Conservation (phyloP, 495 filamentous ascomycete genomes). For the Aspergillus carlsbadensis region DNA sequence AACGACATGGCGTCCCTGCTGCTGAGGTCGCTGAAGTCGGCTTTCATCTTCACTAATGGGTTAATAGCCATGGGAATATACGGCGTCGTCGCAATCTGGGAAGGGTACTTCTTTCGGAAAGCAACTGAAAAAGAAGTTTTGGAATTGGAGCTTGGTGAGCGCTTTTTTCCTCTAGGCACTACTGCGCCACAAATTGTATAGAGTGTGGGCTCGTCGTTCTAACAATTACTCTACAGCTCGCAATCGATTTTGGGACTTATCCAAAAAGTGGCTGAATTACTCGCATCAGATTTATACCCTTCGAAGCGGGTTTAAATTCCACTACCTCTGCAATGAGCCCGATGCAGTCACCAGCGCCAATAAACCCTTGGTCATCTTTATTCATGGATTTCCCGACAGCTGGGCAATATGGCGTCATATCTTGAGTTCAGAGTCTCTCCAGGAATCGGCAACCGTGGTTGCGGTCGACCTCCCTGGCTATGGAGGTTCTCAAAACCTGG, state of each 20-base stretch:
- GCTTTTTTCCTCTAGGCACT: neutral
- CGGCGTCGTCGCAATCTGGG: conserved; percentile 18
- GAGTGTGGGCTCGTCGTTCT: neutral
- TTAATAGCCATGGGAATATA: conserved; percentile 34
- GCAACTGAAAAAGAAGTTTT: conserved; percentile 35
- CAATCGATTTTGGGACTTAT: conserved; percentile 48
- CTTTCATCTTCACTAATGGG: conserved; percentile 34
- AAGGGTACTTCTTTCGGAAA: conserved; percentile 35
- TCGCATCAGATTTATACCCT: conserved; percentile 48
- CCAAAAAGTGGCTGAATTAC: conserved; percentile 36
- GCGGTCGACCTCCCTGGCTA: conserved; percentile 57
- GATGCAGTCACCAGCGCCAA: conserved; percentile 16
- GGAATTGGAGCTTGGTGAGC: conserved; percentile 42
- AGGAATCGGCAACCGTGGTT: conserved; percentile 37
- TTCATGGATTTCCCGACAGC: conserved; percentile 61
- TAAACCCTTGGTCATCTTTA: conserved; percentile 49
- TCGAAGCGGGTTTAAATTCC: conserved; percentile 49
- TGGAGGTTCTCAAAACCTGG: conserved; percentile 50
- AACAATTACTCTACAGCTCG: conserved; percentile 29
- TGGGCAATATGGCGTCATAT: conserved; percentile 53
- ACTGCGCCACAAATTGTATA: neutral
- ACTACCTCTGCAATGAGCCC: conserved; percentile 49
- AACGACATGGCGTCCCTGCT: conserved; percentile 28
- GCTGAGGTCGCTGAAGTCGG: conserved; percentile 15
- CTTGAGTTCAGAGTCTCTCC: conserved; percentile 30